Percentiles rank a stretch among this genome's conserved stretches.
These are phyloP conservation scores for Pseudogymnoascus sp. DNA, from an alignment of 2,329 filamentous ascomycete genomes.

Conservation along the genomic window DNA sequence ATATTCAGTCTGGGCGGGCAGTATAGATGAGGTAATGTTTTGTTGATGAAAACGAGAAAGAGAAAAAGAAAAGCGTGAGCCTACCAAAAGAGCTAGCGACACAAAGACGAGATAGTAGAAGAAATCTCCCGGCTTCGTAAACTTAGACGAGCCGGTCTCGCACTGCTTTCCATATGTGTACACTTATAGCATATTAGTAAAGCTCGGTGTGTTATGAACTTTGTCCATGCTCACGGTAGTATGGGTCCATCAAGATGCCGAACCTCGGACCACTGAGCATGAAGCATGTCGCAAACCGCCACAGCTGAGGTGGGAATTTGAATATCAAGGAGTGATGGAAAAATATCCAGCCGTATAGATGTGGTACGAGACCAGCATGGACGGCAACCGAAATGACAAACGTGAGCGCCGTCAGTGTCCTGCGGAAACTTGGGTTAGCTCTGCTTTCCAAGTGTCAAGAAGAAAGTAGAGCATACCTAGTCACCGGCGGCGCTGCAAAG, in stretches of 20 bases:
- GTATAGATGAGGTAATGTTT: constrained; percentile 50
- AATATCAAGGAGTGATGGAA: constrained; percentile 44
- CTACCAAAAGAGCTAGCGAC: constrained; percentile 55
- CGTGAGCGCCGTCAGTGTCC: constrained; percentile 56
- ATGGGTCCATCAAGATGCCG: constrained; percentile 58
- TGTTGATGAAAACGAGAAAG: constrained; percentile 13
- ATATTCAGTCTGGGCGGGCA: constrained; percentile 47
- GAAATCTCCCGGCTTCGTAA: constrained; percentile 57
- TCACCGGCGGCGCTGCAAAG: constrained; percentile 58
- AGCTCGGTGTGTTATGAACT: constrained; percentile 16
- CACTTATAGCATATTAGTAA: constrained; percentile 38
- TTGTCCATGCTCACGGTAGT: constrained; percentile 46
- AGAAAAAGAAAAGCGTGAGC: constrained; percentile 29
- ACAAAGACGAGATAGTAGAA: constrained; percentile 60
- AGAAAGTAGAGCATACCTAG: constrained; percentile 44
- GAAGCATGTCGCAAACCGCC: constrained; percentile 32
- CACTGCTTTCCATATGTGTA: constrained; percentile 59
- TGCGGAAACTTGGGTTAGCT: constrained; percentile 38
- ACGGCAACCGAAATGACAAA: constrained; percentile 52
- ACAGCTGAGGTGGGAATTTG: constrained; percentile 38
- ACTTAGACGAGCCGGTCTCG: constrained; percentile 53
- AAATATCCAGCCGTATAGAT: constrained; percentile 35
- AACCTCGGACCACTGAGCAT: constrained; percentile 29
- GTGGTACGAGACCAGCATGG: constrained; percentile 45
- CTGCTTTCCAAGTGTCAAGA: constrained; percentile 33